Evolutionary conservation across 495 filamentous ascomycete genomes (phyloP).

Genomic region (Penicillium waksmanii): DNA sequence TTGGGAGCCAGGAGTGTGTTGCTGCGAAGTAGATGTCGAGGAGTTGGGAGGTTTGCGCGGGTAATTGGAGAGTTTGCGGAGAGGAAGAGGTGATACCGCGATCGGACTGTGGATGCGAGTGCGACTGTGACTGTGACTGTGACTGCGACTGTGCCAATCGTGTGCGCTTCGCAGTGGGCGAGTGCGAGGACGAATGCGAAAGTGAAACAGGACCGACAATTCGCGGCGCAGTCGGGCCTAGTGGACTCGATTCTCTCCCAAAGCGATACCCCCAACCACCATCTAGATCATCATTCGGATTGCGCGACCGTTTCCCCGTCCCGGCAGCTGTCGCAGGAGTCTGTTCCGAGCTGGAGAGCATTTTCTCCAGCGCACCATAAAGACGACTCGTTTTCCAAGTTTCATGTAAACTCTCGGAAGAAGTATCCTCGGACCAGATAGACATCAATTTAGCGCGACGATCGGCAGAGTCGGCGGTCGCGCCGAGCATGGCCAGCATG

Average conservation of each 20-base stretch:
- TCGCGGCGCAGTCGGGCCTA: conserved; percentile 35
- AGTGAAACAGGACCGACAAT: conserved; percentile 25
- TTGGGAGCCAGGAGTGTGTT: conserved; percentile 74
- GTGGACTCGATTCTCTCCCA: conserved; percentile 33
- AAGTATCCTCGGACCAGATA: conserved; percentile 54
- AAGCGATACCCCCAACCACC: conserved; percentile 45
- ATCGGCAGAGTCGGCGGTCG: conserved; percentile 38
- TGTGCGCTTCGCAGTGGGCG: conserved; percentile 36
- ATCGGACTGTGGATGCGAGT: conserved; percentile 7
- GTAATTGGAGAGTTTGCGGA: conserved; percentile 47
- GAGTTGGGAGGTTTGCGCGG: conserved; percentile 64
- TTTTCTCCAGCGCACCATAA: conserved; percentile 55
- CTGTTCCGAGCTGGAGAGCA: conserved; percentile 50
- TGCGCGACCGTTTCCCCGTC: conserved; percentile 42
- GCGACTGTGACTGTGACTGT: conserved; percentile 16
- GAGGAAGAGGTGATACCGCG: background rate
- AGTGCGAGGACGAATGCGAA: background rate
- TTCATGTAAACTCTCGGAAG: conserved; percentile 58
- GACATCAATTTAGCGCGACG: conserved; percentile 40
- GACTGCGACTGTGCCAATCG: conserved; percentile 29
- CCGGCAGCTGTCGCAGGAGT: conserved; percentile 11
- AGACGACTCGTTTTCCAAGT: conserved; percentile 61
- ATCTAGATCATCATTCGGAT: conserved; percentile 35
- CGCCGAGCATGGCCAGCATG: conserved; percentile 47
- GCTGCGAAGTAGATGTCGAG: conserved; percentile 74